These are phyloP conservation scores for Umbelopsis sp. DNA, from an alignment of 371 early-diverging fungal genomes.

Conservation along the genomic window DNA sequence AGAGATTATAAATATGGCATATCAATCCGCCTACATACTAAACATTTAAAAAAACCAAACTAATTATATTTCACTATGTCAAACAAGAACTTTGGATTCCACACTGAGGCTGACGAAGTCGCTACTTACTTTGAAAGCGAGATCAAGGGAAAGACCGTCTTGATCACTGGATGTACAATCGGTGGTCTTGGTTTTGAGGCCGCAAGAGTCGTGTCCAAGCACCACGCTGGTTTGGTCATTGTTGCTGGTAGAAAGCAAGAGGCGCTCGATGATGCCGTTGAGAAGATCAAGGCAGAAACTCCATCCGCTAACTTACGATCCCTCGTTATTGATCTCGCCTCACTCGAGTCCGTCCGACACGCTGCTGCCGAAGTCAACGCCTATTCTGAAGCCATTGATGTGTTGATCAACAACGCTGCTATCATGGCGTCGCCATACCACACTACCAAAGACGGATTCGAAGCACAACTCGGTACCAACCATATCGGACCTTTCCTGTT, in stretches of 20 bases:
- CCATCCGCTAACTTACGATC: neutral
- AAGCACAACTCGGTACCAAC: slow-evolving; percentile 57
- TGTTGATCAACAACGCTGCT: slow-evolving; percentile 59
- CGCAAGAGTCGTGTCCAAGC: neutral
- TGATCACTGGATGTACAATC: slow-evolving; percentile 1
- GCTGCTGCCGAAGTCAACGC: slow-evolving; percentile 3
- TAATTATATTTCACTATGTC: neutral
- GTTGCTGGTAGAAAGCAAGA: slow-evolving; percentile 15
- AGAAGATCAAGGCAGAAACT: slow-evolving; percentile 3
- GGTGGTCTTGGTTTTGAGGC: slow-evolving; percentile 2
- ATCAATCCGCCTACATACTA: too few species aligned
- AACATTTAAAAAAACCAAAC: neutral
- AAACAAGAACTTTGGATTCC: neutral
- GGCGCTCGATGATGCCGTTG: neutral
- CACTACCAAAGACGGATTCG: slow-evolving; percentile 57
- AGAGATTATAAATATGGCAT: too few species aligned
- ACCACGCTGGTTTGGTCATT: neutral
- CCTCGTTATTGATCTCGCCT: neutral
- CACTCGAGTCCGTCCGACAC: neutral
- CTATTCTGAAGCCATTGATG: slow-evolving; percentile 23
- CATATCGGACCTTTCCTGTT: slow-evolving; percentile 69
- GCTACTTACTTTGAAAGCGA: neutral
- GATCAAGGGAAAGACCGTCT: slow-evolving; percentile 7
- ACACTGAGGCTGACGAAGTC: slow-evolving; percentile 1
- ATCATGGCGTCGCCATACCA: slow-evolving; percentile 63